These are phyloP conservation scores for Paxillus ammoniavirescens DNA, from an alignment of 768 basidiomycete genomes.

Conservation along the genomic window DNA sequence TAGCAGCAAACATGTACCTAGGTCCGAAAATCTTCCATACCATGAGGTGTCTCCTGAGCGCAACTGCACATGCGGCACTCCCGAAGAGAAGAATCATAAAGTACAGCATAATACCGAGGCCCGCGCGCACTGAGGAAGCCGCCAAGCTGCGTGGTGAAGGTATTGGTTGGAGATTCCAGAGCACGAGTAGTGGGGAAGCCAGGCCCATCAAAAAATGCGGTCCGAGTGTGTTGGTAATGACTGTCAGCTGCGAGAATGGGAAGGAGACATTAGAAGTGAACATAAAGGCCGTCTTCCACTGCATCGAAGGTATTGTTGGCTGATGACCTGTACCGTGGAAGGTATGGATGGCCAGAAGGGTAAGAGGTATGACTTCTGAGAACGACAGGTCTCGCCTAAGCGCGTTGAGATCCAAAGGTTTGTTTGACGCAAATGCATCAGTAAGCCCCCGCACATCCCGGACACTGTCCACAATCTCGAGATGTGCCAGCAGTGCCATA, in stretches of 20 bases:
- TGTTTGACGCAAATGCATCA: conserved; percentile 47
- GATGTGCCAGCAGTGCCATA: conserved; percentile 66
- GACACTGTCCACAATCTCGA: conserved; percentile 80
- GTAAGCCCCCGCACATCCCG: conserved; percentile 65
- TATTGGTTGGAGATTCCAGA: conserved; percentile 83
- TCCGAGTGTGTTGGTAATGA: conserved; percentile 76
- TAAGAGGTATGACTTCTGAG: conserved; percentile 68
- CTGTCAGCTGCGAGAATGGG: conserved; percentile 71
- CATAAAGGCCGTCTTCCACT: conserved; percentile 94
- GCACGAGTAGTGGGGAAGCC: conserved; percentile 65
- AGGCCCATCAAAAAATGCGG: conserved; percentile 65
- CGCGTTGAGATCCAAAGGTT: conserved; percentile 34
- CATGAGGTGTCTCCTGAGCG: conserved; percentile 85
- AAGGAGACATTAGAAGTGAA: conserved; percentile 68
- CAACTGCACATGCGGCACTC: conserved; percentile 69
- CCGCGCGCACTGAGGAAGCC: conserved; percentile 47
- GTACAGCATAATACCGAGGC: conserved; percentile 68
- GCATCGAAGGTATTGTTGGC: conserved; percentile 81
- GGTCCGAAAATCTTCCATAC: conserved; percentile 99
- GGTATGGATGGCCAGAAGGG: conserved; percentile 69
- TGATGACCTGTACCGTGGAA: conserved; percentile 95
- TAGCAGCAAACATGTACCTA: conserved; percentile 79
- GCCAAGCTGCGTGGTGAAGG: conserved; percentile 26
- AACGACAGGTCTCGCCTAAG: conserved; percentile 47
- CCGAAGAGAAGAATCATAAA: conserved; percentile 64